These are phyloP conservation scores for Tylopilus balloui DNA, from an alignment of 768 basidiomycete species.

Conservation along the genomic window DNA sequence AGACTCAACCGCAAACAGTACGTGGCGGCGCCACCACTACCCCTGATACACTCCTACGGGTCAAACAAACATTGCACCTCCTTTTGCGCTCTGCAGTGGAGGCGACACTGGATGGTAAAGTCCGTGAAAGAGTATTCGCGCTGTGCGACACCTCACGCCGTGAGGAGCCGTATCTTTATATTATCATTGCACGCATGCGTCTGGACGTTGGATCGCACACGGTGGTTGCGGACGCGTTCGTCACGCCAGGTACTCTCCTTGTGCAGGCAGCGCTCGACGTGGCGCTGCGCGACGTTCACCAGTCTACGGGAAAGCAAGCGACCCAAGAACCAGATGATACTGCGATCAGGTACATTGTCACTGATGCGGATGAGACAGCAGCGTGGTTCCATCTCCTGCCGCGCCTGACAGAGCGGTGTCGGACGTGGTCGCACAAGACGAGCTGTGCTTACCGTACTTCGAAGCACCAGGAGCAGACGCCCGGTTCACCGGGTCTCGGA, in stretches of 20 bases:
- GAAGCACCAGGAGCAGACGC: conserved; percentile 22
- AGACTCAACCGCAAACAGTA: too few species aligned
- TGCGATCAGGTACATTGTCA: conserved; percentile 12
- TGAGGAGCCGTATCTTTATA: conserved; percentile 31
- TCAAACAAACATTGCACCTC: conserved; percentile 31
- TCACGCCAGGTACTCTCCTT: conserved; percentile 33
- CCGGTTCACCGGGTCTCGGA: conserved; percentile 30
- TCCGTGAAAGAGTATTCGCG: conserved; percentile 11
- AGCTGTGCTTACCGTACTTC: conserved; percentile 23
- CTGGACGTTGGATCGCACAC: conserved; percentile 43
- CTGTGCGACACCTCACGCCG: conserved; percentile 12
- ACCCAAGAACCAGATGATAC: not conserved
- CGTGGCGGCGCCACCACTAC: not conserved
- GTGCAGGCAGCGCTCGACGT: not conserved
- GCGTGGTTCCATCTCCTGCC: conserved; percentile 53
- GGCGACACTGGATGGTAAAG: conserved; percentile 2
- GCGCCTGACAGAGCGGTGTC: conserved; percentile 48
- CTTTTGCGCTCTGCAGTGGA: conserved; percentile 21
- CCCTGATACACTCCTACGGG: conserved; percentile 19
- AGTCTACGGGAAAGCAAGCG: not conserved
- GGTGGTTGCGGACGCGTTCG: conserved; percentile 45
- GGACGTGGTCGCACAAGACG: conserved; percentile 49
- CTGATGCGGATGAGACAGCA: conserved; percentile 15
- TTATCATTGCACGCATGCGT: conserved; percentile 44
- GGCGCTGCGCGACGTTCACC: not conserved